phyloP scores from a whole-genome alignment of 2,329 filamentous ascomycete species.

The Pseudovirgaria hyperparasitica region DNA sequence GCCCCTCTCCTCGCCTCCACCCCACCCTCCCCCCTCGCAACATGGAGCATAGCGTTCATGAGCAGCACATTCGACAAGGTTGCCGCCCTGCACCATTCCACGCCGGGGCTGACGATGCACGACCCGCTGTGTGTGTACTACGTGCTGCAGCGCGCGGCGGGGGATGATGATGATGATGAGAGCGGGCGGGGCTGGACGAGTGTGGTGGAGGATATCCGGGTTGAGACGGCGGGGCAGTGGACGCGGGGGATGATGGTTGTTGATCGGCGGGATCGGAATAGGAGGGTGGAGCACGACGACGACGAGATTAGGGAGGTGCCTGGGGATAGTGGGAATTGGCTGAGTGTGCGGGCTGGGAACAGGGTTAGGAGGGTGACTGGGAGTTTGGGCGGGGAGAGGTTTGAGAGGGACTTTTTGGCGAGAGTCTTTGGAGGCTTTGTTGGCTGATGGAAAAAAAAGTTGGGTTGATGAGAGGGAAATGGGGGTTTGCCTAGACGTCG shows the following conservation, averaged over 20 bases:
- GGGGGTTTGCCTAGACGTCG: too few relatives aligned
- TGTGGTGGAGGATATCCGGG: conserved; percentile 54
- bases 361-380: conserved; percentile 60
- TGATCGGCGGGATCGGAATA: conserved; percentile 53
- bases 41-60: conserved; percentile 34
- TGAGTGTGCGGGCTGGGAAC: conserved; percentile 63
- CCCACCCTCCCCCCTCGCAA: conserved; percentile 28
- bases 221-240: conserved; percentile 91
- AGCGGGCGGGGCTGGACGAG: conserved; percentile 21
- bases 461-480: too few relatives aligned
- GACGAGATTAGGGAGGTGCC: conserved; percentile 35
- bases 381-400: conserved; percentile 54
- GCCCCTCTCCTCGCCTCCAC: conserved; percentile 11
- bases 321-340: conserved; percentile 66
- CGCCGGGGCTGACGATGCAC: conserved; percentile 30
- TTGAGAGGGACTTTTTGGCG: conserved; percentile 53
- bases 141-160: conserved; percentile 9
- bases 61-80: conserved; percentile 33
- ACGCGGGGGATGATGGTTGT: conserved; percentile 81
- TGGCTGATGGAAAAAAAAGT: too few relatives aligned
- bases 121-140: conserved; percentile 33
- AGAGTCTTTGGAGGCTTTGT: conserved; percentile 56
- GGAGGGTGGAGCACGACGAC: conserved; percentile 26
- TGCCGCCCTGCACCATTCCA: conserved; percentile 23
- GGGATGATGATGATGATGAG: too few relatives aligned